Percentiles rank a stretch among this genome's conserved stretches.
Evolutionary conservation across 345 rosid genomes (phyloP).

Genomic region (Melaleuca quinquenervia): DNA sequence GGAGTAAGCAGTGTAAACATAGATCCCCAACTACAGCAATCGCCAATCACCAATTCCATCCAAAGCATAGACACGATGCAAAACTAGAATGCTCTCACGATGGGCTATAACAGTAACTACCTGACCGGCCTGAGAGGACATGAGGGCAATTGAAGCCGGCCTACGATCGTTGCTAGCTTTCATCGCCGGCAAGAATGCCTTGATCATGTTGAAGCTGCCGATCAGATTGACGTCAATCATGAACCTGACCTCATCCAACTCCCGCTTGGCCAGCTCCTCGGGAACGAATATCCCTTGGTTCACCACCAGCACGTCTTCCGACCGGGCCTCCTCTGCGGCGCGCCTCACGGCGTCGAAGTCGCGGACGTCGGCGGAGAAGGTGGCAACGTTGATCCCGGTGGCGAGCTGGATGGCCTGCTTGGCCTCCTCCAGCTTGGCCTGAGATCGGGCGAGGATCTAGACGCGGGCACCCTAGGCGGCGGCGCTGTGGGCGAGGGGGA

Average conservation of each 20-base stretch:
- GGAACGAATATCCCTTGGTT: slow-evolving; percentile 68
- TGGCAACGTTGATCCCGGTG: slow-evolving; percentile 56
- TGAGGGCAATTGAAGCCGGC: slow-evolving; percentile 61
- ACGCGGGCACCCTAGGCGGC: slow-evolving; percentile 61
- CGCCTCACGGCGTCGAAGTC: slow-evolving; percentile 42
- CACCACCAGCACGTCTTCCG: slow-evolving; percentile 63
- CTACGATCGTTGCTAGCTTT: slow-evolving; percentile 34
- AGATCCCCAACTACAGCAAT: slow-evolving; percentile 49
- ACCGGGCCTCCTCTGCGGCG: slow-evolving; percentile 49
- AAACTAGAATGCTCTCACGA: not conserved
- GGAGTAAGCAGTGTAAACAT: slow-evolving; percentile 83
- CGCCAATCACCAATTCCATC: not conserved
- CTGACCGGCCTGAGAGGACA: slow-evolving; percentile 84
- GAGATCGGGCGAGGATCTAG: slow-evolving; percentile 64
- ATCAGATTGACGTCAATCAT: slow-evolving; percentile 69
- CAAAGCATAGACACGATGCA: not conserved
- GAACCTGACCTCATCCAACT: slow-evolving; percentile 38
- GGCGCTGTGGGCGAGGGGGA: slow-evolving; percentile 38
- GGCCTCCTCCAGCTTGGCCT: slow-evolving; percentile 60
- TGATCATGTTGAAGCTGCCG: slow-evolving; percentile 73
- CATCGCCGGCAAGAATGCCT: slow-evolving; percentile 71
- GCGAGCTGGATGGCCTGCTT: slow-evolving; percentile 42
- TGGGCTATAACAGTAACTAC: slow-evolving; percentile 7
- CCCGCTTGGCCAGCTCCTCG: slow-evolving; percentile 47
- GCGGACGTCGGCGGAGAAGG: slow-evolving; percentile 68